These are phyloP conservation scores for Opeltia flavorubescens DNA, from an alignment of 495 filamentous ascomycete species.

Conservation along the genomic window DNA sequence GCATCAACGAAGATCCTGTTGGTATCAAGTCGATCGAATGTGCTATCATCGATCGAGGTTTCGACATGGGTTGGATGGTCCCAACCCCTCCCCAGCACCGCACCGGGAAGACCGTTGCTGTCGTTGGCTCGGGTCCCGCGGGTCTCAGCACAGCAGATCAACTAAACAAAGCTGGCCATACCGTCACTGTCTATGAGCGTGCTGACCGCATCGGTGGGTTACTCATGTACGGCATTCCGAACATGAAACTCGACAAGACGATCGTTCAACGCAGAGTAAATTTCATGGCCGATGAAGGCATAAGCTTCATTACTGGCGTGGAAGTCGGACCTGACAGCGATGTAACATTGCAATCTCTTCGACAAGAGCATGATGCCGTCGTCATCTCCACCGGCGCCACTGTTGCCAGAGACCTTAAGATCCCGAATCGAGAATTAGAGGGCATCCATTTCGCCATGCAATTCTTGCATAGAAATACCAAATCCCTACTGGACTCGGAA, in stretches of 20 bases:
- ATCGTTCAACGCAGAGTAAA: conserved; percentile 92
- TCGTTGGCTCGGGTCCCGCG: conserved; percentile 90
- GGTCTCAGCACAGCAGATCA: conserved; percentile 91
- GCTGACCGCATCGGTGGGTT: conserved; percentile 86
- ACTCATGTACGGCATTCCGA: conserved; percentile 98
- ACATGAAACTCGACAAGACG: conserved; percentile 99
- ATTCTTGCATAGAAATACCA: conserved; percentile 96
- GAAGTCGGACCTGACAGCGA: conserved; percentile 63
- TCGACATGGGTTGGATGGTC: conserved; percentile 99
- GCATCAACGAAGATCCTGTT: conserved; percentile 96
- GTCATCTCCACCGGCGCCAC: conserved; percentile 96
- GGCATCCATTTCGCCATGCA: conserved; percentile 98
- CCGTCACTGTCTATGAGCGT: conserved; percentile 89
- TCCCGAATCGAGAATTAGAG: conserved; percentile 77
- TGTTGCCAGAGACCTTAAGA: conserved; percentile 89
- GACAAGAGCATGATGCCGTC: conserved; percentile 66
- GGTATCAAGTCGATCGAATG: conserved; percentile 99
- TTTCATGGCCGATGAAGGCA: conserved; percentile 87
- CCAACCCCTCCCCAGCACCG: conserved; percentile 66
- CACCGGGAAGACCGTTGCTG: conserved; percentile 78
- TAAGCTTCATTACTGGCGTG: conserved; percentile 67
- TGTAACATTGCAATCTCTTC: conserved; percentile 60
- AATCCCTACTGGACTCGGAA: conserved; percentile 89
- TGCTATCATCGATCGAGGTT: conserved; percentile 97
- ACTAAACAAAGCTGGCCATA: conserved; percentile 86